Evolutionary conservation across 2,329 filamentous ascomycete genomes (phyloP).

Genomic region (Myriosclerotinia curreyana): DNA sequence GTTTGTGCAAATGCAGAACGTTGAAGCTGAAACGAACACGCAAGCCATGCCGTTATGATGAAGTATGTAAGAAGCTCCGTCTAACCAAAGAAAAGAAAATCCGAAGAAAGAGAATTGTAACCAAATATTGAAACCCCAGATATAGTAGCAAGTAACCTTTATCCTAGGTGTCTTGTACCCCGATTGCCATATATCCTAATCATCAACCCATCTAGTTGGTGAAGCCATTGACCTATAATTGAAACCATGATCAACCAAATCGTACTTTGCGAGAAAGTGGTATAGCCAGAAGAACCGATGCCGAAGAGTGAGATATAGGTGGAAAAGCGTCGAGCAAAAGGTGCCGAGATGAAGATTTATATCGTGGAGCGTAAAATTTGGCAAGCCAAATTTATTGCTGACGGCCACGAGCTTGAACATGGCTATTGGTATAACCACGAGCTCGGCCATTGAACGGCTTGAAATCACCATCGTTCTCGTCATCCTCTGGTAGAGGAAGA

Average conservation of each 20-base stretch:
- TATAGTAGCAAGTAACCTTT: conserved; percentile 8
- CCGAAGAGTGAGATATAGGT: conserved; percentile 6
- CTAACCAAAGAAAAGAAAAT: neutral
- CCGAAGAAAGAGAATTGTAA: neutral
- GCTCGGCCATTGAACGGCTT: neutral
- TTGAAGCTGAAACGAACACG: neutral
- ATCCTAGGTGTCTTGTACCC: neutral
- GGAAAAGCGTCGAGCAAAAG: neutral
- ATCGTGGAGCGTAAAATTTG: neutral
- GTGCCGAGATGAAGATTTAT: neutral
- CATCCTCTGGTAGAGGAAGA: neutral
- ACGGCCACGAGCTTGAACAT: neutral
- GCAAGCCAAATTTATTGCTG: neutral
- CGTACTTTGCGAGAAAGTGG: neutral
- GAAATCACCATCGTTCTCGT: neutral
- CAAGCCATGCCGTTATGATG: neutral
- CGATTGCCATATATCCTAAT: neutral
- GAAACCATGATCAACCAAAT: conserved; percentile 13
- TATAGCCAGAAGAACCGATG: neutral
- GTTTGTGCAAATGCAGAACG: conserved; percentile 1
- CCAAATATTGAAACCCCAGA: neutral
- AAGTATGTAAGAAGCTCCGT: neutral
- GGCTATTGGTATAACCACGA: neutral
- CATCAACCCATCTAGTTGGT: conserved; percentile 2
- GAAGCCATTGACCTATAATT: conserved; percentile 7